Evolutionary conservation across 2,329 filamentous ascomycete species (phyloP), one percentile per base, ranked within the genome.

Genomic region (Arthroderma sp.): DNA sequence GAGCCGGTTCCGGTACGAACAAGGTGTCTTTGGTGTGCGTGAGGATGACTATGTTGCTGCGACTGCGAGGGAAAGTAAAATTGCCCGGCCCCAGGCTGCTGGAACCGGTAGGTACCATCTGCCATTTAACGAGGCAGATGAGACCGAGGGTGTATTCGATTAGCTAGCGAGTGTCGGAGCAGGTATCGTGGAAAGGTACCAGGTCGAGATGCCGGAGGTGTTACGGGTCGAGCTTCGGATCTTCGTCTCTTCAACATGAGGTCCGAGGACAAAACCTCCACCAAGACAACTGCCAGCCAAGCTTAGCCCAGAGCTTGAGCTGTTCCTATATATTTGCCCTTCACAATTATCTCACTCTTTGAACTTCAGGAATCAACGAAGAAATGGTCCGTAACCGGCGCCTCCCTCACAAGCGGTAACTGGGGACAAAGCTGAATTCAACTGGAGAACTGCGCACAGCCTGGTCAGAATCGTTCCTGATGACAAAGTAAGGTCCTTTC

Each of bases 101-200:
- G 68, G 67, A 68, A 71, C 63, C 68, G 67, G 65, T 69, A 71
- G 62, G 66, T 66, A 70, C 68, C 68, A 71, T 71, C 68, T 68
- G 68, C 68, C 68, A 71, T 71, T 66, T 70, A 70, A 66, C 65
- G 65, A 60, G 66, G 66, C 63, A 67, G 63, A 66, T 55, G 63
- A 63, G 59, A 66, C 64, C 63, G 60, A 55, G 57, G 51, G 52
- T 59, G 59, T 53, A 56, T 58, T 57, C 41, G 22, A 30, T 36
- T 36, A 29, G 41, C 29, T 29, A 36, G 28, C 22, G 41, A 37
- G 27, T 30, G 41, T 30, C 32, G 41, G 27, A 43, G 41, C 41
- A 37, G 34, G 33, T 37, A 31, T 53, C 53, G 53, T 59, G 56
- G 46, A 7, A 43, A 34, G 40, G 38, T 43, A 28, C 38, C 50